phyloP scores from a whole-genome alignment of 441 rosid genomes.

The Pelargonium hybrid region DNA sequence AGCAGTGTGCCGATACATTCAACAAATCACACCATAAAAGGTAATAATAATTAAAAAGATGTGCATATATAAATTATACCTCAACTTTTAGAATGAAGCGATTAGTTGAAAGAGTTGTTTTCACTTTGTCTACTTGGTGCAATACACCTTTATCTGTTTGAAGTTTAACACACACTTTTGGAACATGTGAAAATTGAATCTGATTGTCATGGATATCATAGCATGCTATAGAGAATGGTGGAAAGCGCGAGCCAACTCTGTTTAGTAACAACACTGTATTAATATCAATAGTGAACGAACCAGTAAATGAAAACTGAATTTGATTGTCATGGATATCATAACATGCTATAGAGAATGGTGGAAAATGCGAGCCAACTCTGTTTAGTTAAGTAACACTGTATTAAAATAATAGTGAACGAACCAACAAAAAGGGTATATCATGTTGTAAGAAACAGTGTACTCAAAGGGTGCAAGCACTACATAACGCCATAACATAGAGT shows the following conservation, averaged over 20 bases:
- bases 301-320: slow-evolving; percentile 14
- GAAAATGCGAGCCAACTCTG: slow-evolving; percentile 53
- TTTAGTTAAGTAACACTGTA: slow-evolving; percentile 5
- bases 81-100: slow-evolving; percentile 27
- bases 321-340: slow-evolving; percentile 42
- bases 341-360: slow-evolving; percentile 31
- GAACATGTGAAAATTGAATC: slow-evolving; percentile 32
- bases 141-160: slow-evolving; percentile 6
- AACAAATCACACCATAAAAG: background rate
- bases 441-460: background rate
- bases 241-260: slow-evolving; percentile 53
- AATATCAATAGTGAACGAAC: background rate
- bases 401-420: background rate
- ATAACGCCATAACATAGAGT: background rate
- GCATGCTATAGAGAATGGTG: slow-evolving; percentile 31
- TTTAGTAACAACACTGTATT: slow-evolving; percentile 4
- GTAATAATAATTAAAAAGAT: background rate
- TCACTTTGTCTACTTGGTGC: slow-evolving; percentile 20
- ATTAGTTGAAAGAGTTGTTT: slow-evolving; percentile 27
- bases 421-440: background rate
- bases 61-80: slow-evolving; percentile 26
- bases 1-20: background rate
- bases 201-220: slow-evolving; percentile 42
- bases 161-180: slow-evolving; percentile 30
- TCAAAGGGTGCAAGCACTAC: background rate